Conservation (phyloP, 306 rosid species). For the Neltuma alba region DNA sequence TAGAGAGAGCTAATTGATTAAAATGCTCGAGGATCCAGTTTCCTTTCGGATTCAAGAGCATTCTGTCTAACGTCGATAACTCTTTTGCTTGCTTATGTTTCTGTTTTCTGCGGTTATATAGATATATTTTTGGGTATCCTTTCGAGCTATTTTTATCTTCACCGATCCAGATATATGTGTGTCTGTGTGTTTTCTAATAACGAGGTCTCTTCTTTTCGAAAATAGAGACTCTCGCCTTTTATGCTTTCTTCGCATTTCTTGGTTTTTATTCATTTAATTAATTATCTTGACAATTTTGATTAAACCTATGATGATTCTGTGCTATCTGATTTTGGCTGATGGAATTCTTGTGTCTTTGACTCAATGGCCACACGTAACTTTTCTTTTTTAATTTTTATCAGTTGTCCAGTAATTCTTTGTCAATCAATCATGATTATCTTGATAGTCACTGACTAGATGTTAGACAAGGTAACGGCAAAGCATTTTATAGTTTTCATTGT, state of each 20-base stretch:
- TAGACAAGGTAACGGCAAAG: constrained; percentile 1
- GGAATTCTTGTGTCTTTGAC: constrained; percentile 3
- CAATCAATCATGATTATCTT: background rate
- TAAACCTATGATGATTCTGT: background rate
- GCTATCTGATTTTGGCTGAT: constrained; percentile 2
- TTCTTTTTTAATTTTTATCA: background rate
- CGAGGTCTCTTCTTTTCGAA: background rate
- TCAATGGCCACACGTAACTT: background rate
- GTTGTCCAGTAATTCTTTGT: constrained; percentile 10
- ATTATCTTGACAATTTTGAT: background rate
- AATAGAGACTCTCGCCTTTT: background rate
- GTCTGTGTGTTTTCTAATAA: background rate
- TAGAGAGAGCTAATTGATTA: background rate
- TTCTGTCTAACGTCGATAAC: background rate
- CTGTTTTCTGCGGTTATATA: background rate
- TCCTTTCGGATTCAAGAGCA: background rate
- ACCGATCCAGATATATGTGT: background rate
- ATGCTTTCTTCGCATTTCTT: background rate
- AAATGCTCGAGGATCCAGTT: background rate
- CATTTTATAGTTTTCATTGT: constrained; percentile 19
- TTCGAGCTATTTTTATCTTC: background rate
- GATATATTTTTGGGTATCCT: background rate
- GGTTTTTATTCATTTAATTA: background rate
- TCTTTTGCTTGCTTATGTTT: background rate
- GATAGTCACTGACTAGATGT: background rate